These are phyloP conservation scores for Arachis monticola DNA, from an alignment of 331 rosid genomes.

Conservation along the genomic window DNA sequence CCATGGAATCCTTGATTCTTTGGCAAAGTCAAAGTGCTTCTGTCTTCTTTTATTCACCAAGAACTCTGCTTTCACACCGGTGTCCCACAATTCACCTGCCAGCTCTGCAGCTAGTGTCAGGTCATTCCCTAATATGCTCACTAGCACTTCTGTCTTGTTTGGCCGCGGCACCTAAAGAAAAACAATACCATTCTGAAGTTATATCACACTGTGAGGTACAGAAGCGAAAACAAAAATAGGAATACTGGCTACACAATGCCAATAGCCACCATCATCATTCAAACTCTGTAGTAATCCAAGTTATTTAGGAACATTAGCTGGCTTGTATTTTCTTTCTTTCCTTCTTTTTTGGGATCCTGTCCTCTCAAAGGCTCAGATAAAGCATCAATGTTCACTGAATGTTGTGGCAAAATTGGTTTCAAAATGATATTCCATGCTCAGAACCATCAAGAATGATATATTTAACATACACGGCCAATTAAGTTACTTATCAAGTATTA, in stretches of 20 bases:
- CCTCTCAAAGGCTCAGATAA: too few relatives aligned
- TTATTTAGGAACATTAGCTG: conserved; percentile 13
- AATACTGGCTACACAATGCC: neutral
- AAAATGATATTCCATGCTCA: conserved; percentile 5
- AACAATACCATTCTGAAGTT: neutral
- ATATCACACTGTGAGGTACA: neutral
- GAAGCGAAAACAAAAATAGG: neutral
- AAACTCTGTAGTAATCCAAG: conserved; percentile 12
- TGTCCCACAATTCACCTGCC: conserved; percentile 77
- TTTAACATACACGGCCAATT: neutral
- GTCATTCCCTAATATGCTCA: conserved; percentile 78
- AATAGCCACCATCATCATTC: neutral
- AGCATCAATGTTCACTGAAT: neutral
- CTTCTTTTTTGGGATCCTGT: too few relatives aligned
- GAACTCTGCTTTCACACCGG: conserved; percentile 65
- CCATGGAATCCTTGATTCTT: conserved; percentile 82
- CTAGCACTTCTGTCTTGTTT: conserved; percentile 79
- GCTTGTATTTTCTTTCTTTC: neutral
- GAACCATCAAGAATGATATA: neutral
- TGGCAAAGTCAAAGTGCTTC: conserved; percentile 84
- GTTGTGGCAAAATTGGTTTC: neutral
- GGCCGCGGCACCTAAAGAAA: conserved; percentile 68
- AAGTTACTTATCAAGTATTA: neutral
- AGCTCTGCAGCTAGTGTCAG: conserved; percentile 66
- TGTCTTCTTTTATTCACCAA: conserved; percentile 59